Percentiles rank a stretch among this genome's conserved stretches.
Conservation (phyloP, 371 early-diverging fungal species). For the Mortierella sp. region DNA sequence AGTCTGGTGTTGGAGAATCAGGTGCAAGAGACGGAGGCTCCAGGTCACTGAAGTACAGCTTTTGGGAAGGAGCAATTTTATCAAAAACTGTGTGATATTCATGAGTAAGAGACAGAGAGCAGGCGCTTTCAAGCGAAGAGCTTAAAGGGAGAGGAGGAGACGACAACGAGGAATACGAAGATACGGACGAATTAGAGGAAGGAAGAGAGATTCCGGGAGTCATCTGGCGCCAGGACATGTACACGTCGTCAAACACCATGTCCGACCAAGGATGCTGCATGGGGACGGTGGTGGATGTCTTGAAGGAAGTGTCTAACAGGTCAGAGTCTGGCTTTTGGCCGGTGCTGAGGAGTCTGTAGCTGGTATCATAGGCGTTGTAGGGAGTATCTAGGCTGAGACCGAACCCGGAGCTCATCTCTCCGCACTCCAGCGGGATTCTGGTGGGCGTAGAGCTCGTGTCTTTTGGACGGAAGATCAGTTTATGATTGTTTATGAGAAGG, state of each 20-base stretch:
- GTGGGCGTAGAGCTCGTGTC: conserved; percentile 53
- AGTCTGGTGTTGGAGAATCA: conserved; percentile 25
- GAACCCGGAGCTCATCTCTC: conserved; percentile 52
- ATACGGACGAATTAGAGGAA: conserved; percentile 13
- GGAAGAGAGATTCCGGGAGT: conserved; percentile 12
- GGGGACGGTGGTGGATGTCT: conserved; percentile 2
- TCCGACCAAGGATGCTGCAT: conserved; percentile 43
- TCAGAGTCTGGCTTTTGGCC: conserved; percentile 21
- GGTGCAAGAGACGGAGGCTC: conserved; percentile 29
- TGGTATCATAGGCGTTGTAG: conserved; percentile 56
- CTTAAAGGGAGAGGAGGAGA: conserved; percentile 15
- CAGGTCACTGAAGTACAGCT: conserved; percentile 34
- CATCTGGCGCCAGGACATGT: conserved; percentile 22
- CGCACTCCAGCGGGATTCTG: conserved; percentile 55
- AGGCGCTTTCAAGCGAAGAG: conserved; percentile 4
- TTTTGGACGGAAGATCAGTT: no score
- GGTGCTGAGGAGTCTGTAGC: conserved; percentile 41
- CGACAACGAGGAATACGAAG: conserved; percentile 1
- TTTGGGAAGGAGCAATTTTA: conserved; percentile 16
- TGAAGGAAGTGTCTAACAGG: conserved; percentile 11
- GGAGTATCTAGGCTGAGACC: conserved; percentile 46
- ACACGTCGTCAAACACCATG: conserved; percentile 30
- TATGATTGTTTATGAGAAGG: neutral
- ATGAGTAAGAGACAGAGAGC: conserved; percentile 21
- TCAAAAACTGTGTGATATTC: conserved; percentile 18